Conservation (phyloP, 768 basidiomycete species). For the Naganishia friedmannii region DNA sequence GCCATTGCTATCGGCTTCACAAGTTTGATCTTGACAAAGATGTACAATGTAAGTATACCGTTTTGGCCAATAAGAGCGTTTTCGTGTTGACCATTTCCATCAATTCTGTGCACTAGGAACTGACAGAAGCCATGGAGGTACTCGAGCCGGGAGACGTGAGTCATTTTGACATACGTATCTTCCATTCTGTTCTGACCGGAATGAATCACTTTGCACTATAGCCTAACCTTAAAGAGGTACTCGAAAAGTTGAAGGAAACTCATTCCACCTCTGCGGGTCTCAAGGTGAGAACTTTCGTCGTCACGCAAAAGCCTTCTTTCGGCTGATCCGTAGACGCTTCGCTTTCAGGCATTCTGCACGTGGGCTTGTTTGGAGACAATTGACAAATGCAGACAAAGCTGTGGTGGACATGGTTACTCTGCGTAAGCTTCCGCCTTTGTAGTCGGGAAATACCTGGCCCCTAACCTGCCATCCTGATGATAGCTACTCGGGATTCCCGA, state of each 20-base stretch:
- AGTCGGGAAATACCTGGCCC: neutral
- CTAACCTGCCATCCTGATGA: neutral
- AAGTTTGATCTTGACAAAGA: conserved; percentile 43
- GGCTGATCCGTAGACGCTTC: neutral
- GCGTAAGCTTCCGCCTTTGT: conserved; percentile 38
- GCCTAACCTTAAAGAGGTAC: conserved; percentile 50
- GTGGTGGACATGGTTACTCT: conserved; percentile 55
- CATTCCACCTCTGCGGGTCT: conserved; percentile 56
- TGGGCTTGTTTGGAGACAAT: conserved; percentile 56
- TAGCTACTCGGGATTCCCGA: conserved; percentile 49
- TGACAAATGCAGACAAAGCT: conserved; percentile 54
- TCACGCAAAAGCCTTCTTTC: neutral
- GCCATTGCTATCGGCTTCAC: conserved; percentile 53
- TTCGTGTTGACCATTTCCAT: neutral
- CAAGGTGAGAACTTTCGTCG: conserved; percentile 37
- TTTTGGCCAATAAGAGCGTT: neutral
- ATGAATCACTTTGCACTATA: conserved; percentile 22
- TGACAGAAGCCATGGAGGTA: conserved; percentile 50
- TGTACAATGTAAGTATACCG: conserved; percentile 42
- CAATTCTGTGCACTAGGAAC: conserved; percentile 30
- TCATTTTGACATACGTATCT: neutral
- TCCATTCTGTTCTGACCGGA: neutral
- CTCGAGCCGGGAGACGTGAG: conserved; percentile 51
- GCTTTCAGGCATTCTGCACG: conserved; percentile 52
- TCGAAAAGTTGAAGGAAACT: conserved; percentile 56